Base-by-base conservation (phyloP, 2,329 filamentous ascomycete genomes). In the Thelonectria olida region DNA sequence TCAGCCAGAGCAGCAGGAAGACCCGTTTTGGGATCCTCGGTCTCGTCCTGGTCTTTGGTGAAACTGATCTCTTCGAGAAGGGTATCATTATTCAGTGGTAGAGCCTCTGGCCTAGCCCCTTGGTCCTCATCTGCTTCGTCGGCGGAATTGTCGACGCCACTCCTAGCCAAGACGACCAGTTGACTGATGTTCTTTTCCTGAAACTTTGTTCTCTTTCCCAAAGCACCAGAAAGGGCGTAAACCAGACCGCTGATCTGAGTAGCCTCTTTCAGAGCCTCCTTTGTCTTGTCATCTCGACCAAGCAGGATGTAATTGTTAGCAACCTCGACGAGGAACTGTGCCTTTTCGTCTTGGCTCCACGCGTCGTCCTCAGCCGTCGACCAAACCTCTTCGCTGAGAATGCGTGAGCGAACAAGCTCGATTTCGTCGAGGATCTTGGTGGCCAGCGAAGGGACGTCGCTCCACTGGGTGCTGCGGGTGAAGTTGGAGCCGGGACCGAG, bases 1-100 rank as follows among this genome's bases (percentile, higher is more conserved):
- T 82, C 83, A 1, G 82, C 82, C 27, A 99, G 79, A 3, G 83
- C 78, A 2, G 81, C 63, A 0, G 93, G 88, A 0, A 97, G 76
- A 6, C 73, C 68, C 8, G 74, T 65, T 38, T 75, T 71, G 5
- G 77, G 72, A 2, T 72, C 69, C 31, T 79, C 75, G 7, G 79
- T 68, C 9, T 77, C 77, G 1, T 78, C 76, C 1, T 81, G 73
- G 5, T 83, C 80, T 55, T 88, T 85, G 1, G 87, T 85, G 72
- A 97, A 99, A 1, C 90, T 85, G 38, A 99, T 95, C 3, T 88
- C 87, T 74, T 99, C 96, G 2, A 98, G 83, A 0, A 99, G 83
- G 0, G 96, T 98, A 74, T 99, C 96, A 70, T 99, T 92, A 72
- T 98, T 96, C 4, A 98, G 80, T 34, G 91, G 85, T 13, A 98